Conservation (phyloP, 2,329 filamentous ascomycete species). For the Intubia oerlemansii region DNA sequence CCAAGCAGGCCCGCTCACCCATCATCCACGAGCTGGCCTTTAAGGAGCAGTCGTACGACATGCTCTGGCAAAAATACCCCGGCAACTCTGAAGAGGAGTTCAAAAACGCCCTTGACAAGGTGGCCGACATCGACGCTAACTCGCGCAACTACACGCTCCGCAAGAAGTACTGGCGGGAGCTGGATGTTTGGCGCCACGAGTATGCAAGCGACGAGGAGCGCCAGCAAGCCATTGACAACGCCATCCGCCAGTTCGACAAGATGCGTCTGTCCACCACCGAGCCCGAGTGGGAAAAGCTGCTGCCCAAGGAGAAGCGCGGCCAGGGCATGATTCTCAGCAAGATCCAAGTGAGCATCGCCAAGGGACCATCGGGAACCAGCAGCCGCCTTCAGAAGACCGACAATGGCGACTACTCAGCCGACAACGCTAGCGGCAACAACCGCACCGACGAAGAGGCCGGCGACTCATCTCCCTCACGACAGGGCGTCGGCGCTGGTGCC, state of each 20-base stretch:
- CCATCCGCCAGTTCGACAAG: conserved; percentile 36
- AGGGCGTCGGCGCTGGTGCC: conserved; percentile 12
- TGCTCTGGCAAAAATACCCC: conserved; percentile 27
- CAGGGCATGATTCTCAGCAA: conserved; percentile 40
- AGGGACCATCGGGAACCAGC: conserved; percentile 24
- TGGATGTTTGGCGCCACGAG: conserved; percentile 41
- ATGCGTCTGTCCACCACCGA: conserved; percentile 32
- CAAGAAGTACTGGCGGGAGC: conserved; percentile 38
- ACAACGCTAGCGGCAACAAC: conserved; percentile 4
- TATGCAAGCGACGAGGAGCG: conserved; percentile 32
- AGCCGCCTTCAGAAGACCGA: conserved; percentile 28
- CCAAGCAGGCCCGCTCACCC: conserved; percentile 19
- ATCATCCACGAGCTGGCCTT: conserved; percentile 41
- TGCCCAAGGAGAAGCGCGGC: conserved; percentile 34
- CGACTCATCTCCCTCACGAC: conserved; percentile 11
- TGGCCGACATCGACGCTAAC: conserved; percentile 27
- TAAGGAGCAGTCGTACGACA: conserved; percentile 25
- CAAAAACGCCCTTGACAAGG: conserved; percentile 31
- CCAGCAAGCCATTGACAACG: conserved; percentile 38
- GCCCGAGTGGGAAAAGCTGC: conserved; percentile 38
- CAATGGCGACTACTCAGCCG: conserved; percentile 22
- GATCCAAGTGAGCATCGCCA: conserved; percentile 35
- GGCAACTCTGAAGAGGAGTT: conserved; percentile 30
- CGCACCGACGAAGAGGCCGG: conserved; percentile 11
- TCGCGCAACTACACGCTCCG: conserved; percentile 32